Conservation (phyloP, 208 protist genomes). For the Balamuthia mandrillaris region DNA sequence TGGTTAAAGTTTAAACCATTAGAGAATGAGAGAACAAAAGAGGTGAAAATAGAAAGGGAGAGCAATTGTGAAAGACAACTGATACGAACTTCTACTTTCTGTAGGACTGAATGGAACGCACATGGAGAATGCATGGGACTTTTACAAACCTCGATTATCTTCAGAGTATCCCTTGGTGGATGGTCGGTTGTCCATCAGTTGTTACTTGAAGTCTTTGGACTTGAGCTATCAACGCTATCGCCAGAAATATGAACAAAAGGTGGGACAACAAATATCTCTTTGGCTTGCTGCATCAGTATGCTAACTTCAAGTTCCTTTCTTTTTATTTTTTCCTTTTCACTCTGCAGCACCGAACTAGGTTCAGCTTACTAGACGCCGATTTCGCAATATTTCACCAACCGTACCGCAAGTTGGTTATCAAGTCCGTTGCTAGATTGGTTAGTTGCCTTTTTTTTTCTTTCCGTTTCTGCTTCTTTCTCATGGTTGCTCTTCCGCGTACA, state of each 20-base stretch:
- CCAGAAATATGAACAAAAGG: conserved; percentile 40
- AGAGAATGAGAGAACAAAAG: too few species aligned
- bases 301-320: not conserved
- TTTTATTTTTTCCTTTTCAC: not conserved
- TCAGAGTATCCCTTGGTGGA: conserved; percentile 82
- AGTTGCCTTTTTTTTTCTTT: conserved; percentile 39
- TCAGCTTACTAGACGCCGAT: conserved; percentile 48
- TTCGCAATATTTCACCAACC: conserved; percentile 80
- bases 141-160: conserved; percentile 85
- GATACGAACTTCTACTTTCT: not conserved
- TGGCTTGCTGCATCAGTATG: too few species aligned
- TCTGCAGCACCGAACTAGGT: conserved; percentile 13
- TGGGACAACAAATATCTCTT: not conserved
- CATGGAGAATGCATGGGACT: conserved; percentile 83
- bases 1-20: too few species aligned
- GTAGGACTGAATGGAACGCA: conserved; percentile 57
- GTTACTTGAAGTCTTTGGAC: conserved; percentile 82
- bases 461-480: not conserved
- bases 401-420: conserved; percentile 84
- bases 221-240: conserved; percentile 70
- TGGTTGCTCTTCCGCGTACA: not conserved
- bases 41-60: not conserved
- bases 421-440: conserved; percentile 74
- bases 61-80: not conserved
- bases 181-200: conserved; percentile 75